Conservation (phyloP, 768 basidiomycete species). For the Pleurotus tuoliensis region DNA sequence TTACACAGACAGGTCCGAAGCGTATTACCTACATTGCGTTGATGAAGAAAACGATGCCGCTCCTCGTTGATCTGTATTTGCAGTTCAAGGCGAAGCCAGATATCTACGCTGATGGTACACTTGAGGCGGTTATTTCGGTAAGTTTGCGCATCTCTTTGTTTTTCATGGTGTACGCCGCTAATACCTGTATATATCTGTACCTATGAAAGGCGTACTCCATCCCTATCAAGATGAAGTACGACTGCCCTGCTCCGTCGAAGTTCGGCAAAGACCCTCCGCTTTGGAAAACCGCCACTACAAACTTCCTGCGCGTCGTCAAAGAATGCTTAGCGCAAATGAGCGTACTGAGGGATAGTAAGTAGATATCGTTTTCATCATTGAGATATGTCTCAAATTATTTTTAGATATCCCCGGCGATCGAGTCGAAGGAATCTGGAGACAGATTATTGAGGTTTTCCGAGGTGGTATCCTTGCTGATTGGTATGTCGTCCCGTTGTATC, state of each 20-base stretch:
- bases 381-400: not conserved
- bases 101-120: slow-evolving; percentile 76
- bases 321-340: slow-evolving; percentile 56
- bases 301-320: slow-evolving; percentile 70
- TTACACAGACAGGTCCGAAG: slow-evolving; percentile 44
- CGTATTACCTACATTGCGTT: slow-evolving; percentile 87
- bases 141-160: not conserved
- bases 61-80: slow-evolving; percentile 73
- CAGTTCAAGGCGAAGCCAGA: slow-evolving; percentile 55
- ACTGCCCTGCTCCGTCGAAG: slow-evolving; percentile 86
- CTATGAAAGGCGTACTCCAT: slow-evolving; percentile 72
- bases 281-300: slow-evolving; percentile 92
- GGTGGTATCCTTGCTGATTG: slow-evolving; percentile 85
- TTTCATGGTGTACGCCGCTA: not conserved
- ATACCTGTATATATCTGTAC: not conserved
- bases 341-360: slow-evolving; percentile 44
- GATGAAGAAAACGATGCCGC: slow-evolving; percentile 85
- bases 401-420: slow-evolving; percentile 58
- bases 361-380: not conserved
- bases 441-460: slow-evolving; percentile 74
- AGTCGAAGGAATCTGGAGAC: slow-evolving; percentile 82
- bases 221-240: slow-evolving; percentile 92
- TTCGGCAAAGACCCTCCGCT: slow-evolving; percentile 84
- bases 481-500: slow-evolving; percentile 36
- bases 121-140: slow-evolving; percentile 61